These are phyloP conservation scores for Microbotryum violaceum DNA, from an alignment of 1,284 basidiomycete genomes.

Conservation along the genomic window DNA sequence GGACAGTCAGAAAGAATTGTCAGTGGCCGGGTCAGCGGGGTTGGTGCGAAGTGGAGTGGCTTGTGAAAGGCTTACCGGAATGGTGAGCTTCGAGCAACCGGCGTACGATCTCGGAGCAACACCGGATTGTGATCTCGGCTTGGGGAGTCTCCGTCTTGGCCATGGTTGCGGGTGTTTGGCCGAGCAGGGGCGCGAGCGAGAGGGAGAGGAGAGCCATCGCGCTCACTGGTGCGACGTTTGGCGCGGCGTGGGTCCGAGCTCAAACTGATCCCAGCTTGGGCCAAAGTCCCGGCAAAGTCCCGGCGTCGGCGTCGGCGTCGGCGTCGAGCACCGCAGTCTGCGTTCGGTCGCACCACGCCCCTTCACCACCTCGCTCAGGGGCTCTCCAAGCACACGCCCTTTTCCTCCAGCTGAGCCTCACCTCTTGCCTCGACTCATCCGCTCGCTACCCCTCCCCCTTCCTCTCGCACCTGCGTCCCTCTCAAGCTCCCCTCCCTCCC, in stretches of 20 bases:
- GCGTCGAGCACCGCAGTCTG: not conserved
- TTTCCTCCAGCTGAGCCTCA: no score
- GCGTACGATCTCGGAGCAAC: conserved; percentile 88
- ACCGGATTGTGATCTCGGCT: conserved; percentile 80
- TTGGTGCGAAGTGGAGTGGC: not conserved
- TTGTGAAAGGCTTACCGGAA: conserved; percentile 40
- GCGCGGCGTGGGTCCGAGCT: not conserved
- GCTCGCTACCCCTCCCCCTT: no score
- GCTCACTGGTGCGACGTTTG: not conserved
- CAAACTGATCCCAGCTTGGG: not conserved
- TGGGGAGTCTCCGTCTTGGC: conserved; percentile 44
- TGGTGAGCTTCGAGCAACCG: conserved; percentile 88
- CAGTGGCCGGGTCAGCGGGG: not conserved
- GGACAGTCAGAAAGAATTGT: conserved; percentile 34
- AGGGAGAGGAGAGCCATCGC: not conserved
- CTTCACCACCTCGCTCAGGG: not conserved
- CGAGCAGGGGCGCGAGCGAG: not conserved
- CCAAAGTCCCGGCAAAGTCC: no score
- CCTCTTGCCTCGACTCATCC: no score
- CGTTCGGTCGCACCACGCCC: not conserved
- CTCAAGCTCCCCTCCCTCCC: not conserved
- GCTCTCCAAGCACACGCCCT: no score
- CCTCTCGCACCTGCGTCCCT: no score
- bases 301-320: no score
- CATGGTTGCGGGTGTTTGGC: not conserved